phyloP scores from a whole-genome alignment of 192 early-diverging fungal species.

The Rhizophagus clarus region DNA sequence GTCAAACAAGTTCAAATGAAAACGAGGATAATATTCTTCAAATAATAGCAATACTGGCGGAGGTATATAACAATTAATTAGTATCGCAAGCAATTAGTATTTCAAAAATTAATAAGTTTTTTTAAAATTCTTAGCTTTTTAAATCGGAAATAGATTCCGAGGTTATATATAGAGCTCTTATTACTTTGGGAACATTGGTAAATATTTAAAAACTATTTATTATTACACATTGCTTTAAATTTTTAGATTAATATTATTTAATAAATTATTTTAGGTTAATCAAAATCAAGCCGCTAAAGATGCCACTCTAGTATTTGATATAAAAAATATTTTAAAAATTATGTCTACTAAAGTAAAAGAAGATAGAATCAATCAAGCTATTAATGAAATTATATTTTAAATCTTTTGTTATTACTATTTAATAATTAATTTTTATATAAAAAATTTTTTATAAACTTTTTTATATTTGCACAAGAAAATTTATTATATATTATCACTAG shows the following conservation, averaged over 20 bases:
- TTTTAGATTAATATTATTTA: neutral
- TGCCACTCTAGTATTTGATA: conserved; percentile 5
- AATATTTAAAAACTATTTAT: neutral
- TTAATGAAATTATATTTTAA: neutral
- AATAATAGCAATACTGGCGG: conserved; percentile 19
- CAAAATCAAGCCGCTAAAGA: conserved; percentile 26
- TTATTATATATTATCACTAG: too few relatives aligned
- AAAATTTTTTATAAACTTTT: too few relatives aligned
- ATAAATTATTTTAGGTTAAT: neutral
- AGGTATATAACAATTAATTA: neutral
- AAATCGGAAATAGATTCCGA: conserved; percentile 25
- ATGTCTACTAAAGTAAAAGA: conserved; percentile 2
- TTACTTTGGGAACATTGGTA: conserved; percentile 31
- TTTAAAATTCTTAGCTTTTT: conserved; percentile 9
- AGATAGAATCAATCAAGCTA: neutral
- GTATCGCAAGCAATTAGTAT: neutral
- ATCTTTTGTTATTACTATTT: too few relatives aligned
- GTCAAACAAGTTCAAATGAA: conserved; percentile 13
- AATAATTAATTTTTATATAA: too few relatives aligned
- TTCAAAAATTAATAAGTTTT: neutral
- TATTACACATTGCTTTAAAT: neutral
- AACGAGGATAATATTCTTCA: conserved; percentile 7
- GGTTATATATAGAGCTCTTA: conserved; percentile 15
- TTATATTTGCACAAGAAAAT: too few relatives aligned
- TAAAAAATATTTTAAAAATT: neutral